Percentiles rank a stretch among this genome's conserved stretches.
Evolutionary conservation across 305 asterid species (phyloP).

Genomic region (Fraxinus paxiana): DNA sequence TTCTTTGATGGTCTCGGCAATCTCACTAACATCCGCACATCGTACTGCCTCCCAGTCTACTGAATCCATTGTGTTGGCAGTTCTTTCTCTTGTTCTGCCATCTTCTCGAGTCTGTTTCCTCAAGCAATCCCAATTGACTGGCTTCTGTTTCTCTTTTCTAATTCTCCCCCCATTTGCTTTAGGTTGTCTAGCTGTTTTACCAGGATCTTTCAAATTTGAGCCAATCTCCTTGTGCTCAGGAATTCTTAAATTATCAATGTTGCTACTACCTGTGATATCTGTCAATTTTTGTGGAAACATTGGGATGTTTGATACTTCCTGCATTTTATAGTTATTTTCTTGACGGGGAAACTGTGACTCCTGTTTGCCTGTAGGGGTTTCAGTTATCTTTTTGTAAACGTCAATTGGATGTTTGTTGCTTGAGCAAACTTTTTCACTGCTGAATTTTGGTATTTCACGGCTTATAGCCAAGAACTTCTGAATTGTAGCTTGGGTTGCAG

Average conservation of each 20-base stretch:
- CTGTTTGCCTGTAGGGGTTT: conserved; percentile 28
- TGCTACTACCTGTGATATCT: conserved; percentile 51
- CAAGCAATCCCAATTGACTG: conserved; percentile 73
- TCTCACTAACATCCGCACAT: conserved; percentile 73
- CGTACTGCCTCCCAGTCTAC: conserved; percentile 95
- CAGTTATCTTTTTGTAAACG: conserved; percentile 21
- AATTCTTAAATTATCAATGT: conserved; percentile 34
- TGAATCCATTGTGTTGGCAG: conserved; percentile 64
- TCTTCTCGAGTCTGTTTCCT: conserved; percentile 48
- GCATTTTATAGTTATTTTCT: conserved; percentile 34
- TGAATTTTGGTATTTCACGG: conserved; percentile 29
- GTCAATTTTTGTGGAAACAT: conserved; percentile 30
- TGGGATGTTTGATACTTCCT: conserved; percentile 33
- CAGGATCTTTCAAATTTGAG: conserved; percentile 43
- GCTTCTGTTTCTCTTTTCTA: conserved; percentile 53
- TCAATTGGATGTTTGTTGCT: conserved; percentile 36
- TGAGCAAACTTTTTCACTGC: conserved; percentile 37
- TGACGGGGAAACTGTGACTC: conserved; percentile 27
- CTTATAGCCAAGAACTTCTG: conserved; percentile 29
- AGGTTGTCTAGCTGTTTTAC: conserved; percentile 36
- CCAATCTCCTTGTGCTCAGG: conserved; percentile 42
- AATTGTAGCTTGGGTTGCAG: conserved; percentile 48
- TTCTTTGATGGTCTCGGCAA: conserved; percentile 77
- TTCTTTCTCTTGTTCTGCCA: conserved; percentile 53
- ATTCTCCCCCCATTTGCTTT: conserved; percentile 43